phyloP scores from a whole-genome alignment of 345 rosid genomes.

The Bretschneidera sinensis region DNA sequence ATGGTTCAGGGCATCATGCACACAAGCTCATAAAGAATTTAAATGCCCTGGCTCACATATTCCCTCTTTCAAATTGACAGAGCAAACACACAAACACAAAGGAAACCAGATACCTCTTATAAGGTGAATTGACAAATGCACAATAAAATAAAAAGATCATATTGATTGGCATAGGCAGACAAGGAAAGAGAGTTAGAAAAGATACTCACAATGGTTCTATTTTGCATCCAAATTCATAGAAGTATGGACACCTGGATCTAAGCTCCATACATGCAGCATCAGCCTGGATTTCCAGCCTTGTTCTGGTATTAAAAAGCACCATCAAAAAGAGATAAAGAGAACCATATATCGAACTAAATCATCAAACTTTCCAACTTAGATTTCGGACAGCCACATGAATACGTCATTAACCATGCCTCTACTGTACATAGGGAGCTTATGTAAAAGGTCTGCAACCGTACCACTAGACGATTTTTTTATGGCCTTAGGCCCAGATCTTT shows the following conservation, averaged over 20 bases:
- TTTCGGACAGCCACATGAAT: background rate
- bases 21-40: background rate
- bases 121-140: background rate
- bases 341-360: background rate
- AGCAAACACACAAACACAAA: background rate
- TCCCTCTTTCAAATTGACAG: background rate
- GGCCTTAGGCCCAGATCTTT: background rate
- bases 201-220: constrained; percentile 70
- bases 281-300: constrained; percentile 80
- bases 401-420: background rate
- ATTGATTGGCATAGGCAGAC: background rate
- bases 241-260: constrained; percentile 62
- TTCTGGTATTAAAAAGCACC: constrained; percentile 29
- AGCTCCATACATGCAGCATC: constrained; percentile 88
- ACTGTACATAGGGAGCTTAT: background rate
- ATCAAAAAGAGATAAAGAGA: background rate
- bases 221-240: constrained; percentile 88
- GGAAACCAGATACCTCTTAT: background rate
- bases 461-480: too few relatives aligned
- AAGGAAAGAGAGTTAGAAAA: background rate
- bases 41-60: background rate
- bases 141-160: background rate
- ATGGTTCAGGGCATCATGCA: background rate
- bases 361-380: background rate
- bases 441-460: too few relatives aligned